Base-by-base conservation (phyloP, 441 rosid species). In the Pelargonium hybrid region DNA sequence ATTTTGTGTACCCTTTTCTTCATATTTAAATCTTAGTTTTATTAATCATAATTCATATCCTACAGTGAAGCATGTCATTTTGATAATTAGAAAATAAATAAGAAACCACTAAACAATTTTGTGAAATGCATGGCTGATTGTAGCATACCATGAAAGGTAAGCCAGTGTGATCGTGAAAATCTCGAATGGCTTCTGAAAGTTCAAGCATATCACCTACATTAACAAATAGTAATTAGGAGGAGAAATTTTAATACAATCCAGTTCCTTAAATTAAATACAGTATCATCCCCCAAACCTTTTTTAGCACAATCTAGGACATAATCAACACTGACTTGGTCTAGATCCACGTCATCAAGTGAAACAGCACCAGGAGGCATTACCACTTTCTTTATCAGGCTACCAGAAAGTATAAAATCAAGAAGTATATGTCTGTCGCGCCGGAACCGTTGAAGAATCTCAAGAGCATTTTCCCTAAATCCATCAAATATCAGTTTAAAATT, bases 291-390 rank as follows among this genome's bases (percentile, higher is more conserved):
- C 2, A 47, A 67, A 94, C 99, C 99, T 87, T 85, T 89, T 80
- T 89, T 89, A 76, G 91, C 92, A 72, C 98, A 90, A 76, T 80
- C 82, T 54, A 94, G 94, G 71, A 90, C 98, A 76, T 82, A 85
- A 83, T 94, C 99, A 18, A 90, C 93, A 82, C 99, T 92, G 81
- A 94, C 96, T 94, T 92, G 98, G 78, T 94, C 98, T 34, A 94
- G 87, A 88, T 94, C 98, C 61, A 94, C 98, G 71, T 94, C 99
- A 77, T 92, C 99, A 1, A 94, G 82, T 37, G 97, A 88, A 50
- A 92, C 94, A 0, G 99, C 98, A 20, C 99, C 99, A 68, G 99
- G 98, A 75, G 99, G 98, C 97, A 94, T 90, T 43, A 84, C 84
- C 59, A 94, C 99, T 83, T 92, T 92, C 94, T 88, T 90, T 67